Base-by-base conservation (phyloP, 2,329 filamentous ascomycete species). In the Fusarium globosum region DNA sequence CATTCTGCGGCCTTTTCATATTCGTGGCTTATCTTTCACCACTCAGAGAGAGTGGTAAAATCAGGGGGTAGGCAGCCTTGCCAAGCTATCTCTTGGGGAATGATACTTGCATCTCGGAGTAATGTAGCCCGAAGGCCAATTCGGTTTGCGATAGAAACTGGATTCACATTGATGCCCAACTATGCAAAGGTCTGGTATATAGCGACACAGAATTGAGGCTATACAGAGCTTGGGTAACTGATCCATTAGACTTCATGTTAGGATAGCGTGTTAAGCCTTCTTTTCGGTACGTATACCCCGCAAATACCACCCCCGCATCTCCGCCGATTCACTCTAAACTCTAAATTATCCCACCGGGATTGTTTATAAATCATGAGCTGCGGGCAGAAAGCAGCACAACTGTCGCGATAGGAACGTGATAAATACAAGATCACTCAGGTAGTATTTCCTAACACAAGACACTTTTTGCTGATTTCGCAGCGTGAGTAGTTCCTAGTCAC, bases 401-500 rank as follows among this genome's bases (percentile, higher is more conserved):
- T 20, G 13, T 28, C 5, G 2, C 20, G 7, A 53, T 7, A n/a
- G 33, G 13, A 11, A 18, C 2, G 4, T 21, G 2, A 7, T n/a
- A 5, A 28, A 55, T 21, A 5, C 4, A 4, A 28, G 4, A 28
- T 23, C 15, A 5, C 35, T 14, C 6, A 9, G 11, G 5, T 21
- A 2, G 33, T 13, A 2, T 26, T 15, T 28, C 23, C n/a, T n/a
- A 15, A 18, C 7, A 9, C 2, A 12, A 33, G 4, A 9, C 10
- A 49, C 3, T 18, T 2, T n/a, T 9, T 9, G 3, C 4, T 33
- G 21, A 18, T n/a, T 35, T 13, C 15, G 2, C 6, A 10, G 11
- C 16, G 28, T 6, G 15, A 2, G 11, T 18, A 18, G 7, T 7
- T n/a, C 3, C 9, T 3, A 14, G 18, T 8, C 13, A 3, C 3